Evolutionary conservation across 768 basidiomycete genomes (phyloP), one percentile per base, ranked within the genome.

Genomic region (Boletellus ananiceps): DNA sequence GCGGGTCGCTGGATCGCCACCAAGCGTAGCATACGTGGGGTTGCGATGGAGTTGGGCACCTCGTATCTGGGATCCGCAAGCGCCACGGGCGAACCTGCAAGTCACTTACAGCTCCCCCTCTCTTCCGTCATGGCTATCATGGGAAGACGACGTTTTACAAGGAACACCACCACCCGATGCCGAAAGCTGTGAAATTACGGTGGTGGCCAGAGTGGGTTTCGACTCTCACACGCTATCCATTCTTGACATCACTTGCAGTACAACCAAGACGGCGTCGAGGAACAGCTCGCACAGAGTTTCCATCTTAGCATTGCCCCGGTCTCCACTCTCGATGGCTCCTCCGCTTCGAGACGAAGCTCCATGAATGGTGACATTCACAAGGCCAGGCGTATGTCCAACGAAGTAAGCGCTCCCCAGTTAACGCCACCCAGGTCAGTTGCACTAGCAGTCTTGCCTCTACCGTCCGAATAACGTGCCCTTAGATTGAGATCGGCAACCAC

Each of bases 1-100:
- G 47, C 87, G 86, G 68, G 81, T 98, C 47, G 88, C 92, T 31
- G 93, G 92, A 23, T 75, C 76, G 9, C 88, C 93, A 13, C 85
- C 91, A 13, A 72, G 79, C 36, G 82, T 90, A 45, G 95, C 92
- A 47, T 90, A 91, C 61, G 79, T 80, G 50, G 86, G 87, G 45
- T 70, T 91, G 21, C 78, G 76, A 43, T 97, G 90, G 88, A 77
- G 79, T 31, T 99, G 93, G 91, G 80, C 85, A 47, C 93, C 95
- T 27, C 86, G 88, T 54, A 83, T 99, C 38, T 97, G 94, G 93
- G 94, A 98, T 71, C 96, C 95, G 6, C 94, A 97, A 66, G 86
- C 85, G 36, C 85, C 89, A 12, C 83, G 88, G 59, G 74, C 84
- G 48, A 89, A 87, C 61, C 72, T 93, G 55, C 78, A 82, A 40